These are phyloP conservation scores for Metschnikowia dekortorum DNA, from an alignment of 805 yeast species.

Conservation along the genomic window DNA sequence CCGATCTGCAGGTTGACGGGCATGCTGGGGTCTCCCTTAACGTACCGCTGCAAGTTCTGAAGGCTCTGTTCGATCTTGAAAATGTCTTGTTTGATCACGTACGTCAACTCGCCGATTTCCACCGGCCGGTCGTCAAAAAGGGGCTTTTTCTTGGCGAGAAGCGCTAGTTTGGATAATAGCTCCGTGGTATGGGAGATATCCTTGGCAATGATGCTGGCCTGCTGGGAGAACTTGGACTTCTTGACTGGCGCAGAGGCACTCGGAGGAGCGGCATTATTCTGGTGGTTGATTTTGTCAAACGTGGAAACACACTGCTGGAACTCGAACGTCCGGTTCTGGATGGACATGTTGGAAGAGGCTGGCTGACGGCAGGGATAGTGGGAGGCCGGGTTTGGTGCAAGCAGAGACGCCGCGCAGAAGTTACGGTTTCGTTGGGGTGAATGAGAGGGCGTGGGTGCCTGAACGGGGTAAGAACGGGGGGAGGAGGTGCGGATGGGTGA, in stretches of 20 bases:
- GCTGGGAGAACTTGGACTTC: conserved; percentile 42
- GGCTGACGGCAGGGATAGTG: background rate
- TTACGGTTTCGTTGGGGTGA: background rate
- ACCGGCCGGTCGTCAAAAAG: conserved; percentile 91
- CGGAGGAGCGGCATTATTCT: conserved; percentile 19
- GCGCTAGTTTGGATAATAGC: conserved; percentile 73
- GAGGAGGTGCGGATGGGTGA: background rate
- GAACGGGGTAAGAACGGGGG: background rate
- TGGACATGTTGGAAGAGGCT: conserved; percentile 14
- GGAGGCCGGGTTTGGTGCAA: background rate
- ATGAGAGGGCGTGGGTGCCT: background rate
- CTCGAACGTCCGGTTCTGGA: conserved; percentile 86
- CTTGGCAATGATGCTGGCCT: conserved; percentile 80
- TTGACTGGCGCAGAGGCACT: conserved; percentile 17
- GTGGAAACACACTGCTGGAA: conserved; percentile 87
- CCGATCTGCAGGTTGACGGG: conserved; percentile 56
- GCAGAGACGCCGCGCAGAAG: background rate
- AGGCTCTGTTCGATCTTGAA: conserved; percentile 72
- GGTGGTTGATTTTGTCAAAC: conserved; percentile 53
- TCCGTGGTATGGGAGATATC: conserved; percentile 86
- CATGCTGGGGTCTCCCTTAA: conserved; percentile 41
- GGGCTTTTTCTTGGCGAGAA: conserved; percentile 83
- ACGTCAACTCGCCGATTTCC: conserved; percentile 88
- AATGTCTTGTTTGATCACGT: conserved; percentile 81
- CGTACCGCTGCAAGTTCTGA: conserved; percentile 54